These are phyloP conservation scores for Fusarium camptoceras DNA, from an alignment of 2,329 filamentous ascomycete genomes.

Conservation along the genomic window DNA sequence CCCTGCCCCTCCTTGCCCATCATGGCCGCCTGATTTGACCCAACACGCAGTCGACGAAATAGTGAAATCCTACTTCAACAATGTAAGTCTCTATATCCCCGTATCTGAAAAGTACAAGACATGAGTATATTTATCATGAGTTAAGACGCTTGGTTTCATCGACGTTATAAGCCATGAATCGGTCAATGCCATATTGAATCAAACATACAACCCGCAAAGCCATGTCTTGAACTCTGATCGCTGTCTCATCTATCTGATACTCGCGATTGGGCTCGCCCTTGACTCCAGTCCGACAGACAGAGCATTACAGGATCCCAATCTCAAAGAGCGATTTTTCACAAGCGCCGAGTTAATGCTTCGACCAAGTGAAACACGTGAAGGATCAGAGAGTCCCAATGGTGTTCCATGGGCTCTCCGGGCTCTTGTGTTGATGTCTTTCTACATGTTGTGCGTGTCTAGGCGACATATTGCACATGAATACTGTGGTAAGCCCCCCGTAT, in stretches of 20 bases:
- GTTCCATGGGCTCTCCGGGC: slow-evolving; percentile 75
- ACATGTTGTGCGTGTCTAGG: slow-evolving; percentile 71
- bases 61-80: slow-evolving; percentile 66
- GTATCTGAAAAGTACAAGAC: too few species aligned
- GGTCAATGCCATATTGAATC: slow-evolving; percentile 65
- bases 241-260: slow-evolving; percentile 70
- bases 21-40: slow-evolving; percentile 47
- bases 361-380: slow-evolving; percentile 33
- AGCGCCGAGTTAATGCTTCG: slow-evolving; percentile 66
- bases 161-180: slow-evolving; percentile 67
- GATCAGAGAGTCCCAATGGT: slow-evolving; percentile 60
- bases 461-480: slow-evolving; percentile 73
- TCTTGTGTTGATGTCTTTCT: slow-evolving; percentile 71
- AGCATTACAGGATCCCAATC: slow-evolving; percentile 60
- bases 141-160: slow-evolving; percentile 68
- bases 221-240: slow-evolving; percentile 62
- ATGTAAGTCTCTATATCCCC: slow-evolving; percentile 55
- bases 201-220: slow-evolving; percentile 52
- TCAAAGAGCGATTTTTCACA: slow-evolving; percentile 72
- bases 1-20: slow-evolving; percentile 56
- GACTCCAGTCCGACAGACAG: slow-evolving; percentile 66
- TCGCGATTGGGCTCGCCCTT: slow-evolving; percentile 72
- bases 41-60: slow-evolving; percentile 62
- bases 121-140: not conserved
- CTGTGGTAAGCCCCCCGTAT: slow-evolving; percentile 58